Conservation (phyloP, 257 asterid genomes). For the Solanum infundibuliforme region DNA sequence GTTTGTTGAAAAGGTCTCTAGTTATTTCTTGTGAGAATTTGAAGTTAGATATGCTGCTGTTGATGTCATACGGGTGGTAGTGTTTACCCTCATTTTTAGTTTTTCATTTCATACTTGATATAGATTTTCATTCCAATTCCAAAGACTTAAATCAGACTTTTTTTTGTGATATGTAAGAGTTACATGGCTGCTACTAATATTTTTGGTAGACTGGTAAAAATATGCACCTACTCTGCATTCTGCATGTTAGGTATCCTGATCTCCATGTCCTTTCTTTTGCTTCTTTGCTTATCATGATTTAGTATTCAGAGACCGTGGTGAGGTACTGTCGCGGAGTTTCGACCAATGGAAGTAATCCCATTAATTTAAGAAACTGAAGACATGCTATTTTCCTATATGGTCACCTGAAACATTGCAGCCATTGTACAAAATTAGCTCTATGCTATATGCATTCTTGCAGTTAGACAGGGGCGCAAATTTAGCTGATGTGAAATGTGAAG, state of each 20-base stretch:
- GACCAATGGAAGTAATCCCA: not conserved
- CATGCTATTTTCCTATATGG: not conserved
- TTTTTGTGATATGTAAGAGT: not conserved
- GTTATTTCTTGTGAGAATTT: not conserved
- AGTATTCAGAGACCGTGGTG: not conserved
- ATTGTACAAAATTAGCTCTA: not conserved
- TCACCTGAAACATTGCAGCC: not conserved
- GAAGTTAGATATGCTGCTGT: not conserved
- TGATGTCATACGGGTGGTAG: not conserved
- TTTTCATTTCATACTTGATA: not conserved
- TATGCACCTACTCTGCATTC: not conserved
- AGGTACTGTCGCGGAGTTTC: not conserved
- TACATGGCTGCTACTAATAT: not conserved
- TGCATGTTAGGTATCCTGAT: not conserved
- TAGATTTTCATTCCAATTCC: not conserved
- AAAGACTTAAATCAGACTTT: not conserved
- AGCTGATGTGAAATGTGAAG: not conserved
- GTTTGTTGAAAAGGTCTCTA: not conserved
- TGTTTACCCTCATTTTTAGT: not conserved
- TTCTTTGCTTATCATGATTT: not conserved
- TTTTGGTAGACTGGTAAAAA: not conserved
- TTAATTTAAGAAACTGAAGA: not conserved
- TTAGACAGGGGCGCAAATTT: not conserved
- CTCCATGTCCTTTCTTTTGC: not conserved
- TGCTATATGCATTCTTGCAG: not conserved